Evolutionary conservation across 176 grass and related monocot species (phyloP), one percentile per base, ranked within the genome.

Genomic region (Raddia guianensis): DNA sequence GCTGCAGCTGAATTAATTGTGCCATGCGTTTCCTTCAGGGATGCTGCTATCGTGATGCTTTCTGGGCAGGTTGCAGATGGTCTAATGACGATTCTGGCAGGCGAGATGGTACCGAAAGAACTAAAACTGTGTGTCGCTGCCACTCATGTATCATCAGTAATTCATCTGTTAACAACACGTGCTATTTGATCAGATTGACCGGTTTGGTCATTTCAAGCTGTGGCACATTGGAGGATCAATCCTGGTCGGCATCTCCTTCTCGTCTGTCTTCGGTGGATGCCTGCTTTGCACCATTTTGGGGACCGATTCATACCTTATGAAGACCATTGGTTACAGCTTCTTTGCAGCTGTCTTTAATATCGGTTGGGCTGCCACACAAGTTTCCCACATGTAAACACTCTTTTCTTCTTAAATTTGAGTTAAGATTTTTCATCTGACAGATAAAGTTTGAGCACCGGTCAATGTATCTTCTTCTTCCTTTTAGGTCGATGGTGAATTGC

Each of bases 401-500:
- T 8, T 5, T 65, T 8, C 76, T 51, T 79, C 46, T 51, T 76
- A 3, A 43, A 61, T 12, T 0, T 27, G 33, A 19, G 37, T 5
- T 60, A 34, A 59, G 13, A 19, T 55, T 55, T 80, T 51, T 67
- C 33, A 5, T 14, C n/a, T 13, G 48, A 44, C 14, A 5, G 37
- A 40, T 40, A 8, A 15, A 46, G 58, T 47, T 72, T 70, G 32
- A 56, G 32, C 19, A 55, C 33, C 59, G 65, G 4, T 15, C 47
- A 18, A 81, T 66, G 9, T 18, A 15, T 70, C 59, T 63, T 10
- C 59, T 63, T 10, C n/a, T 84, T 68, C 3, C 33, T 59, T 55
- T 8, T 45, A 94, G 91, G 91, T 88, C 91, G 34, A 91, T 94
- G 91, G 91, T 94, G 54, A 93, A 93, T 68, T 93, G 88, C 86